A percentile compares a stretch with the other conserved stretches of the same genome.
These are phyloP conservation scores for Eurotiales sp. DNA, from an alignment of 2,329 filamentous ascomycete genomes.

Conservation along the genomic window DNA sequence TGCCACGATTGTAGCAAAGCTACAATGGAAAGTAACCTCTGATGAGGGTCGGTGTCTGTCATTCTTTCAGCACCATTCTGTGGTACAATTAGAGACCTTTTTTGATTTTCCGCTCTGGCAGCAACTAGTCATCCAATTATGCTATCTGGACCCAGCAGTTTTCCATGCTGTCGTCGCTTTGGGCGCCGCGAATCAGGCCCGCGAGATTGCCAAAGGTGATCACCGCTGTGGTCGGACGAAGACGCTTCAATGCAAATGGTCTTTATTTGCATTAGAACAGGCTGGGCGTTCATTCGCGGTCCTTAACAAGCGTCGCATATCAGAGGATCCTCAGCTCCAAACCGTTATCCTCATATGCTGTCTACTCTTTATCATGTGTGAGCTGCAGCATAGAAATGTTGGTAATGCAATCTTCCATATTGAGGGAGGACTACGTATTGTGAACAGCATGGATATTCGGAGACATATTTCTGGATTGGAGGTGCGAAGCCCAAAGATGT, in stretches of 20 bases:
- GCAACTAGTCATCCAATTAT: constrained; percentile 14
- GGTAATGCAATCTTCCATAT: neutral
- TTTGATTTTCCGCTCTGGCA: constrained; percentile 13
- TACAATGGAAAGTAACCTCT: neutral
- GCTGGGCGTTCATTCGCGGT: constrained; percentile 7
- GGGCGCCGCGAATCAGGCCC: neutral
- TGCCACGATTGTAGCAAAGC: neutral
- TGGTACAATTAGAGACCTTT: neutral
- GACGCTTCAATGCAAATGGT: neutral
- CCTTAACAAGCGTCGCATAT: constrained; percentile 12
- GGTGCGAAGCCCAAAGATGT: neutral
- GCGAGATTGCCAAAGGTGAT: neutral
- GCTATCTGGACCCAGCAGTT: constrained; percentile 17
- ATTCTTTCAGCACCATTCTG: neutral
- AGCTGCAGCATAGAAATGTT: constrained; percentile 9
- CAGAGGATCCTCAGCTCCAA: constrained; percentile 15
- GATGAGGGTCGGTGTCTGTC: neutral
- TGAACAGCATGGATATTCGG: neutral
- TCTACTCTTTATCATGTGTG: constrained; percentile 16
- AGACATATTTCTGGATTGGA: neutral
- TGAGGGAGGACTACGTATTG: neutral
- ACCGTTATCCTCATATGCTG: constrained; percentile 17
- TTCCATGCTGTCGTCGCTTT: constrained; percentile 18
- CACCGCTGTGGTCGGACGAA: neutral
- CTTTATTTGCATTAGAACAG: constrained; percentile 13